Base-by-base conservation (phyloP, 2,329 filamentous ascomycete genomes). In the Pseudogymnoascus sp. region DNA sequence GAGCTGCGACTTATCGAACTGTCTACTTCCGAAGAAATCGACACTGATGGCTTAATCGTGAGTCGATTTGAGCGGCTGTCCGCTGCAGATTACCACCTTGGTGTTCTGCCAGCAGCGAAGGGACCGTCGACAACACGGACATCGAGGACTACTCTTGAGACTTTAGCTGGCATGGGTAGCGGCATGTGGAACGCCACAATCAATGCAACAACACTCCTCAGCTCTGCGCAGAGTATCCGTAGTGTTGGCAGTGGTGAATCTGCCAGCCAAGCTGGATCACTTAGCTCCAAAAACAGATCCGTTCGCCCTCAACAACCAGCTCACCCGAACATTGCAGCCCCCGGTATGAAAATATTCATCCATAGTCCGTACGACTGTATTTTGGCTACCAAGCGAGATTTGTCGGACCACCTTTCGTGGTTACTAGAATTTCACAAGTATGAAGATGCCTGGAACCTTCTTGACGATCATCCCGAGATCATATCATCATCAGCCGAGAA, bases 281-380 rank as follows among this genome's bases (percentile, higher is more conserved):
- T 81, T 79, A 56, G 78, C 82, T 67, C 77, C 78, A 60, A n/a
- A 40, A 25, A 18, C 16, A 75, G 78, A 4, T 80, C n/a, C 1
- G n/a, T 16, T 11, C 36, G 40, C 28, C 37, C 62, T n/a, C 40
- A 50, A 11, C 53, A 61, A 16, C 60, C 62, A 28, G 66, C 66
- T 38, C 71, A 75, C 65, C 71, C 71, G 7, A 67, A 72, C 42
- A 66, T 73, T 36, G 64, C 65, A 18, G 66, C 81, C 8, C 78
- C 82, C 38, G 87, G 87, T 5, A 79, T 88, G 68, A 90, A 97
- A 71, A 89, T 99, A 14, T 97, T 97, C 73, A 91, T 99, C 42
- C 92, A 96, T 71, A 97, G 92, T 70, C 95, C 95, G 0, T 99
- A 96, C 72, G 95, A 99, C 75, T 97, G 93, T 70, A 89, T 97